Base-by-base conservation (phyloP, 805 yeast genomes). In the Barnettozyma siamensis region DNA sequence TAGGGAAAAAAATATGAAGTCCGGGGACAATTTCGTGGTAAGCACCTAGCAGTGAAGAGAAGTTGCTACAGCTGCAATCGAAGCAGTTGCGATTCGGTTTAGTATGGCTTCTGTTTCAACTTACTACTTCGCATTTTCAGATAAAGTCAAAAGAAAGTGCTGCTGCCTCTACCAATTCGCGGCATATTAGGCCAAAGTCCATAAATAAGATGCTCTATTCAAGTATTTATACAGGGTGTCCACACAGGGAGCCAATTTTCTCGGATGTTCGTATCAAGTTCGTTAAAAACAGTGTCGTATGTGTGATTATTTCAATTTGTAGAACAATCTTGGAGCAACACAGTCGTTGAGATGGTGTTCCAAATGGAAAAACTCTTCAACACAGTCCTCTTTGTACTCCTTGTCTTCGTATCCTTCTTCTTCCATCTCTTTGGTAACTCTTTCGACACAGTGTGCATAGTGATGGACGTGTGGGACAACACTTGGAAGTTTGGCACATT, bases 291-390 rank as follows among this genome's bases (percentile, higher is more conserved):
- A 29, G 31, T 23, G 30, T n/a, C n/a, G n/a, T n/a, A 11, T 24
- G 37, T 20, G 18, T 13, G 23, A 31, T 42, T 78, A 88, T 68
- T 86, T 87, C 69, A 88, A 79, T 70, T 83, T 85, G 73, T 77
- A 70, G 74, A 89, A 87, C 65, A 89, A 73, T 66, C 79, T 83
- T 68, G 95, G 95, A 49, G 95, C 88, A 63, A 83, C 88, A 72
- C 95, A 80, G 64, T 86, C 93, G 68, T 87, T 88, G 58, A 89
- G 55, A 72, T 94, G 87, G 68, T 91, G 97, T 66, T 88, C 88
- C 64, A 89, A 75, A 70, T 93, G 98, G 88, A 91, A 91, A 67
- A 85, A 91, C 70, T 91, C 99, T 70, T 91, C 98, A 48, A 91
- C 83, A 75, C 99, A 91, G 70, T 91, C 97, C 73, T 91, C 99